These are phyloP conservation scores for Geranium incanum DNA, from an alignment of 441 rosid species.

Conservation along the genomic window DNA sequence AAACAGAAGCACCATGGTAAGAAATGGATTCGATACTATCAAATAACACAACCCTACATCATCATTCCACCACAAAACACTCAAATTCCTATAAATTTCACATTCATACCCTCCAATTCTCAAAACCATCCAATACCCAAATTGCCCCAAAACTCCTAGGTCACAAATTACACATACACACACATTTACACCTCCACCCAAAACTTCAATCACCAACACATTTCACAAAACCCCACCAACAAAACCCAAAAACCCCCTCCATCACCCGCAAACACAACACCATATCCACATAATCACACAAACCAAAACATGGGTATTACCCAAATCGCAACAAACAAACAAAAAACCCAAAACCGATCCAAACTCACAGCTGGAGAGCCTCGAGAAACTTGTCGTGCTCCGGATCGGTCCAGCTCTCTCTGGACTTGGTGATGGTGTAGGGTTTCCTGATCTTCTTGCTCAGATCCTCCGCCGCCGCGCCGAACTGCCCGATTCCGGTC, in stretches of 20 bases:
- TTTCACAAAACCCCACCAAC: background rate
- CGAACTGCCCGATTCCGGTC: constrained; percentile 51
- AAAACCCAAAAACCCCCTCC: background rate
- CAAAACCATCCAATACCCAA: background rate
- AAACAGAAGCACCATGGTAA: background rate
- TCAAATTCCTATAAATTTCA: background rate
- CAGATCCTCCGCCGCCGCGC: constrained; percentile 30
- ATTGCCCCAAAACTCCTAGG: background rate
- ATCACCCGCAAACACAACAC: background rate
- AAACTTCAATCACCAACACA: background rate
- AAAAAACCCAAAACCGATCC: background rate
- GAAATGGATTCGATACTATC: background rate
- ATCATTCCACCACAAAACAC: background rate
- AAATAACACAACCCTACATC: background rate
- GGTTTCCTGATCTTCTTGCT: constrained; percentile 26
- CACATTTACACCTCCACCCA: background rate
- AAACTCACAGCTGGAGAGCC: constrained; percentile 25
- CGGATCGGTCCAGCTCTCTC: constrained; percentile 25
- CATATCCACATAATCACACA: background rate
- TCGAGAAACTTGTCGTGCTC: constrained; percentile 30
- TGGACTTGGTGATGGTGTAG: constrained; percentile 26
- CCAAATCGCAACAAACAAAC: background rate
- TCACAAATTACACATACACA: background rate
- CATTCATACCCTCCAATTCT: background rate
- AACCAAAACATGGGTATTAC: background rate